Evolutionary conservation across 1,284 basidiomycete species (phyloP).

Genomic region (Austroboletus olivaceoglutinosus): DNA sequence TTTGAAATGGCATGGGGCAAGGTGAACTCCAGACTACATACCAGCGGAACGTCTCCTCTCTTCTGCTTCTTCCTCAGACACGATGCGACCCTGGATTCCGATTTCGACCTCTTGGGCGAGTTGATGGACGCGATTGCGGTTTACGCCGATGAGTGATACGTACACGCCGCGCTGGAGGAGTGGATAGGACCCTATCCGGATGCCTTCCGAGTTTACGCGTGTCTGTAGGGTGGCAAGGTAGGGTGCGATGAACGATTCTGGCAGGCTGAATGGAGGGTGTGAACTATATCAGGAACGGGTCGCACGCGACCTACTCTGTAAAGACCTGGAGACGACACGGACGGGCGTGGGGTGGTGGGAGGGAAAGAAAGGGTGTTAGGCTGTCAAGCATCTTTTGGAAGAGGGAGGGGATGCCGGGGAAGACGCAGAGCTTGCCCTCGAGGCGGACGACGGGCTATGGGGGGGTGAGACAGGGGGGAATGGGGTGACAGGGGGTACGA

Average conservation of each 20-base stretch:
- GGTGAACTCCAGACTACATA: background rate
- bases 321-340: conserved; percentile 77
- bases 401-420: conserved; percentile 87
- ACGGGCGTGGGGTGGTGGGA: conserved; percentile 68
- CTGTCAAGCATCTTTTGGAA: conserved; percentile 80
- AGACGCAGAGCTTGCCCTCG: conserved; percentile 80
- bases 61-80: conserved; percentile 58
- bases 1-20: background rate
- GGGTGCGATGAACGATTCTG: conserved; percentile 88
- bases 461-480: conserved; percentile 1
- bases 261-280: conserved; percentile 41
- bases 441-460: conserved; percentile 78
- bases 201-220: conserved; percentile 69
- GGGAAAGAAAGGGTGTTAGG: conserved; percentile 70
- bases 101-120: conserved; percentile 69
- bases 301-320: conserved; percentile 55
- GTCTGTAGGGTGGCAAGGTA: conserved; percentile 79
- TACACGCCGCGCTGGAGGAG: conserved; percentile 62
- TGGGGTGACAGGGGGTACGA: background rate
- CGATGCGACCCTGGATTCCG: conserved; percentile 54
- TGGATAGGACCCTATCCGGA: conserved; percentile 85
- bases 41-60: conserved; percentile 25
- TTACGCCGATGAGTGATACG: conserved; percentile 79
- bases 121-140: conserved; percentile 48
- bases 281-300: background rate